Conservation (phyloP, 495 filamentous ascomycete genomes). For the Podospora pseudoanserina region DNA sequence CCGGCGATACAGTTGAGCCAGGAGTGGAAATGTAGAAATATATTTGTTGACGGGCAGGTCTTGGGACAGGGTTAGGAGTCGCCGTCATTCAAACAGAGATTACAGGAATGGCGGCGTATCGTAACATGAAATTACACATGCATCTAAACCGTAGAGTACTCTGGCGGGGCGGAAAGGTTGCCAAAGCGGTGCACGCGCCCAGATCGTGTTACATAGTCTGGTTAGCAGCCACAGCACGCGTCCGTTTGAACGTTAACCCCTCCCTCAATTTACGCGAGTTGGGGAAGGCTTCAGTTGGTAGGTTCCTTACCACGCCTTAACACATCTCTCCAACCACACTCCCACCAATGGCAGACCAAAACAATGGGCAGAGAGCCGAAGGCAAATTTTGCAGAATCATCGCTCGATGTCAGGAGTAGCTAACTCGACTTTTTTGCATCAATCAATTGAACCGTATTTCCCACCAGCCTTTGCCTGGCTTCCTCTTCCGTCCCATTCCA, state of each 20-base stretch:
- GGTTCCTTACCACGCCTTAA: constrained; percentile 6
- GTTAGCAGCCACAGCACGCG: constrained; percentile 8
- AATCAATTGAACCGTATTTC: background rate
- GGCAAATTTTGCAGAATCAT: background rate
- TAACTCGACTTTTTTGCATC: background rate
- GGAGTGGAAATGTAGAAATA: too few species aligned
- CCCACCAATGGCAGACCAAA: background rate
- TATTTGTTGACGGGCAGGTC: background rate
- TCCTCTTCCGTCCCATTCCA: background rate
- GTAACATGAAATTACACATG: background rate
- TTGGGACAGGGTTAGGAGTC: background rate
- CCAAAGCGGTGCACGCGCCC: background rate
- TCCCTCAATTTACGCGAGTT: constrained; percentile 13
- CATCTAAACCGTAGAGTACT: constrained; percentile 4
- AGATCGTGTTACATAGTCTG: background rate
- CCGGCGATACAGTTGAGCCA: too few species aligned
- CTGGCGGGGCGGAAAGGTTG: background rate
- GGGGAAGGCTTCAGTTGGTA: background rate
- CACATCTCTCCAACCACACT: background rate
- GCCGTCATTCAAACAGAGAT: background rate
- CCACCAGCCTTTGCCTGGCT: background rate
- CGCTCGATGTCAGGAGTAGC: background rate
- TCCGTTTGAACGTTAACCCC: constrained; percentile 4
- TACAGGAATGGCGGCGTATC: background rate
- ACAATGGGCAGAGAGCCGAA: background rate